Evolutionary conservation across 805 yeast genomes (phyloP), one percentile per base, ranked within the genome.

Genomic region (Candida takata): DNA sequence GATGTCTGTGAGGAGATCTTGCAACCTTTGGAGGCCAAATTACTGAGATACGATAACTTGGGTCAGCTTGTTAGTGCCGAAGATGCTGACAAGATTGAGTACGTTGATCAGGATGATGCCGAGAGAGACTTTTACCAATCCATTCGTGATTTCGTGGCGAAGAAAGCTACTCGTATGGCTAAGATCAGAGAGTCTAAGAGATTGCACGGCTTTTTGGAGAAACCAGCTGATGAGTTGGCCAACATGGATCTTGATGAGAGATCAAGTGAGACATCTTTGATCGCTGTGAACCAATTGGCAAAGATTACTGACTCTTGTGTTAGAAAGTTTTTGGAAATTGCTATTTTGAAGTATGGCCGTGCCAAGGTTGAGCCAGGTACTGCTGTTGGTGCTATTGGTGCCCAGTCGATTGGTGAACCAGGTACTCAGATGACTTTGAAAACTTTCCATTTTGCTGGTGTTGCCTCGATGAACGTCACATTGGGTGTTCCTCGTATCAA

Each of bases 401-500:
- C 98, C 0, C 98, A 92, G 58, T 85, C 96, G 29, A 92, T 92
- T 67, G 98, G 98, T 65, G 98, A 90, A 57, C 98, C 98, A 16
- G 98, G 97, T 59, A 92, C 98, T 1, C 98, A 92, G 65, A 92
- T 92, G 98, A 92, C 98, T 5, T 72, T 83, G 55, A 83, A 83
- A 58, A 83, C 94, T 41, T 90, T 90, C 85, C 98, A 92, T 70
- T 92, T 92, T 72, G 98, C 98, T 53, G 98, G 98, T 72, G 98
- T 92, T 39, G 97, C 98, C 24, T 84, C 95, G 31, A 92, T 90
- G 97, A 92, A 92, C 67, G 95, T 90, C 47, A 92, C 98, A 0
- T 74, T 92, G 49, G 98, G 98, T 75, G 98, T 92, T 35, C 98
- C 98, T 33, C 96, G 98, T 74, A 90, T 92, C 58, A 92, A 92